A percentile compares a stretch with the other conserved stretches of the same genome.
Evolutionary conservation across 352 stramenopile genomes (phyloP).

Genomic region (Phytophthora melonis): DNA sequence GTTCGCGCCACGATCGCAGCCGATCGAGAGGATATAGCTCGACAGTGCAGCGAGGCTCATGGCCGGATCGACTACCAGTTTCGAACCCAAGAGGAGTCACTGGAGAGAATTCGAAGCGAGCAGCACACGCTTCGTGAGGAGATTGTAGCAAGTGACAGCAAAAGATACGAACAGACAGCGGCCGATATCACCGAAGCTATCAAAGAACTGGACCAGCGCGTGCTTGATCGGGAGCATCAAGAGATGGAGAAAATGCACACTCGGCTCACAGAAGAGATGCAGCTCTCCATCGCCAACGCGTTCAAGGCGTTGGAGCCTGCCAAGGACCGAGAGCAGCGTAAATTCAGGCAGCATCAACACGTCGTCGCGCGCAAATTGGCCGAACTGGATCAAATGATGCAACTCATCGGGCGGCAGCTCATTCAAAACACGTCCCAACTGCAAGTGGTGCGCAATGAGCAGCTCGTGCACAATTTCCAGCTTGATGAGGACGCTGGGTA

Average conservation of each 20-base stretch:
- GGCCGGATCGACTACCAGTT: slow-evolving; percentile 41
- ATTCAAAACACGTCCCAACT: slow-evolving; percentile 74
- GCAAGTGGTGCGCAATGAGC: slow-evolving; percentile 61
- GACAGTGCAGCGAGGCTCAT: slow-evolving; percentile 40
- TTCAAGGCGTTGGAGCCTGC: slow-evolving; percentile 26
- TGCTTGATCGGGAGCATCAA: slow-evolving; percentile 31
- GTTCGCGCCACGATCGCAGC: slow-evolving; percentile 22
- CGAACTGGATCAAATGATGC: slow-evolving; percentile 70
- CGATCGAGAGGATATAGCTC: slow-evolving; percentile 33
- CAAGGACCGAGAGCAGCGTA: slow-evolving; percentile 33
- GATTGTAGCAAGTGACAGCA: slow-evolving; percentile 2
- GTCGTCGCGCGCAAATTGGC: slow-evolving; percentile 50
- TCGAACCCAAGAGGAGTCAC: slow-evolving; percentile 34
- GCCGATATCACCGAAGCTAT: slow-evolving; percentile 22
- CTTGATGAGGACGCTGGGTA: slow-evolving; percentile 20
- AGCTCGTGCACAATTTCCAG: slow-evolving; percentile 30
- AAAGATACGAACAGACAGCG: slow-evolving; percentile 14
- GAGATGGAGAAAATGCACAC: slow-evolving; percentile 22
- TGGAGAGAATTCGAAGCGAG: slow-evolving; percentile 30
- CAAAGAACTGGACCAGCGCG: slow-evolving; percentile 21
- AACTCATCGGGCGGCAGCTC: slow-evolving; percentile 71
- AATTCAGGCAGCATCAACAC: slow-evolving; percentile 37
- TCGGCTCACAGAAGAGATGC: slow-evolving; percentile 28
- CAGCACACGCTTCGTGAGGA: slow-evolving; percentile 27
- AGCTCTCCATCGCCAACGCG: slow-evolving; percentile 23